Evolutionary conservation across 495 filamentous ascomycete species (phyloP).

Genomic region (Platismatia glauca): DNA sequence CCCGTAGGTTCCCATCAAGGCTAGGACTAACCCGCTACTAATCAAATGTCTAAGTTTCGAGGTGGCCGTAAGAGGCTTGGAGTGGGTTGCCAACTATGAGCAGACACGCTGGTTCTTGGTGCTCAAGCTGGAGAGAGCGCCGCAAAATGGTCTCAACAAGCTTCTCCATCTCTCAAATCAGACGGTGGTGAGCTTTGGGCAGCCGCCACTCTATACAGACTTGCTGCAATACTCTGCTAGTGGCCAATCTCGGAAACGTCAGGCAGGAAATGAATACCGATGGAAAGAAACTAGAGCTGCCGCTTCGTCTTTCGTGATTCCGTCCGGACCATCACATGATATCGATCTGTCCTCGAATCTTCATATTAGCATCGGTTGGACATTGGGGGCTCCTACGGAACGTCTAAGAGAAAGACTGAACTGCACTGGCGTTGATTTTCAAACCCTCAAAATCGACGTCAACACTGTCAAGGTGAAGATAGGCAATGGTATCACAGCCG

Average conservation of each 20-base stretch:
- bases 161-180: slow-evolving; percentile 60
- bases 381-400: slow-evolving; percentile 36
- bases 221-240: neutral
- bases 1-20: slow-evolving; percentile 29
- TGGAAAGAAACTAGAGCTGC: neutral
- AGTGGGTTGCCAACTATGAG: slow-evolving; percentile 68
- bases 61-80: slow-evolving; percentile 36
- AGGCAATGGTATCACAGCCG: slow-evolving; percentile 51
- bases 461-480: slow-evolving; percentile 56
- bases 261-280: neutral
- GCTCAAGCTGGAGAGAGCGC: slow-evolving; percentile 44
- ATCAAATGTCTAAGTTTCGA: slow-evolving; percentile 39
- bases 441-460: slow-evolving; percentile 34
- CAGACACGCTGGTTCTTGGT: slow-evolving; percentile 82
- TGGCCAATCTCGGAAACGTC: neutral
- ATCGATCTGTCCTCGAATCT: slow-evolving; percentile 40
- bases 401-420: slow-evolving; percentile 31
- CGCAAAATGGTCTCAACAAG: slow-evolving; percentile 48
- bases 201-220: slow-evolving; percentile 60
- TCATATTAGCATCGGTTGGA: slow-evolving; percentile 67
- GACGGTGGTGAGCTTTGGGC: slow-evolving; percentile 47
- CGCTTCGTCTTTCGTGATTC: neutral
- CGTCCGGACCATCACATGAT: slow-evolving; percentile 10
- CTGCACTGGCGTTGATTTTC: slow-evolving; percentile 17
- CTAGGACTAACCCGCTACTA: neutral